Conservation (phyloP, 164 flowering plant genomes). For the Vitis cinerea region DNA sequence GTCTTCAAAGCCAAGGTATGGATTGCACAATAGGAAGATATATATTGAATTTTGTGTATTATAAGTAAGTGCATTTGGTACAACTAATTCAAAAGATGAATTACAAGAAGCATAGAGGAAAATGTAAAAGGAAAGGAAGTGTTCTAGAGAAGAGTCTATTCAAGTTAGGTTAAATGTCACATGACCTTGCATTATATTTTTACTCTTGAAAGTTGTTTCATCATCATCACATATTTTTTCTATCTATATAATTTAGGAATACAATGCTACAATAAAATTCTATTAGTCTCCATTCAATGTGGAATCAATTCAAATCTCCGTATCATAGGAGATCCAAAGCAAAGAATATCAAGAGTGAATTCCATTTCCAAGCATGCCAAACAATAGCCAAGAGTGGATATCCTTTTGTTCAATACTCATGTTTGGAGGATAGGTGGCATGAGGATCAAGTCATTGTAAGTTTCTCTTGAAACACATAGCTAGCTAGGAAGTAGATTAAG, state of each 20-base stretch:
- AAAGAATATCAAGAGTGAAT: conserved; percentile 77
- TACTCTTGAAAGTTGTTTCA: not conserved
- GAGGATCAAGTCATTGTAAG: conserved; percentile 74
- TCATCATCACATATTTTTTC: not conserved
- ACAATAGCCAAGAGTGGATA: conserved; percentile 72
- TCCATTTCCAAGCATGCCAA: conserved; percentile 71
- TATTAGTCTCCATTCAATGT: conserved; percentile 92
- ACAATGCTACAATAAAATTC: conserved; percentile 77
- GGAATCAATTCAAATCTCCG: conserved; percentile 65
- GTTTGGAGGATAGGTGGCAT: conserved; percentile 96
- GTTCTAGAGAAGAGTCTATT: too few relatives aligned
- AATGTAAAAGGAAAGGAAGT: too few relatives aligned
- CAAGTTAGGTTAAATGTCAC: too few relatives aligned
- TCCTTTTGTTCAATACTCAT: conserved; percentile 83
- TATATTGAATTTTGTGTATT: too few relatives aligned
- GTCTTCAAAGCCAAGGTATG: conserved; percentile 75
- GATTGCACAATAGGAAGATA: too few relatives aligned
- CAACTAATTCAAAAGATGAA: too few relatives aligned
- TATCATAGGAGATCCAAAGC: conserved; percentile 55
- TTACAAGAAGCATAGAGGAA: too few relatives aligned
- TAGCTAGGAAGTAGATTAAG: too few relatives aligned
- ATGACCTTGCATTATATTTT: too few relatives aligned
- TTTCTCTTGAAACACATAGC: not conserved
- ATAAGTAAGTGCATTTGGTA: too few relatives aligned
- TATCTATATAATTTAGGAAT: conserved; percentile 38